Percentiles rank a stretch among this genome's conserved stretches.
These are phyloP conservation scores for Penicillium maclennaniae DNA, from an alignment of 495 filamentous ascomycete genomes.

Conservation along the genomic window DNA sequence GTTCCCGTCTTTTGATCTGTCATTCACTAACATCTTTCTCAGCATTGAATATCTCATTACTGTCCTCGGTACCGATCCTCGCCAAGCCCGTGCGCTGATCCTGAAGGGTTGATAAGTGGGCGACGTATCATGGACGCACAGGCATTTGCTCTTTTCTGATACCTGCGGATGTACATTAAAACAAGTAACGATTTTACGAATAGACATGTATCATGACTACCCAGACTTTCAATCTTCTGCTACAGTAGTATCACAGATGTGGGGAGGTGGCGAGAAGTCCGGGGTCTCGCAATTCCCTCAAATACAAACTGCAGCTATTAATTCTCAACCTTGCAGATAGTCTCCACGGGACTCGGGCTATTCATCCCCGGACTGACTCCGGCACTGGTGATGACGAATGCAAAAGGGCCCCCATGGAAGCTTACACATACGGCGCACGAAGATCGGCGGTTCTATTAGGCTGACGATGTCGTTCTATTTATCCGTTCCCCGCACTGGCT, in stretches of 20 bases:
- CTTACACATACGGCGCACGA: neutral
- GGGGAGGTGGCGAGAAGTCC: neutral
- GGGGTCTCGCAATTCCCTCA: neutral
- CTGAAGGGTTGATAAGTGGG: slow-evolving; percentile 18
- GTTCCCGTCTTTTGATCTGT: neutral
- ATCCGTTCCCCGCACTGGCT: slow-evolving; percentile 14
- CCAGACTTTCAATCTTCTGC: slow-evolving; percentile 4
- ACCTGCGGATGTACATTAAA: slow-evolving; percentile 24
- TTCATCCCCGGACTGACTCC: slow-evolving; percentile 1
- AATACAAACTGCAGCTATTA: neutral
- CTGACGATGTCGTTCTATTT: neutral
- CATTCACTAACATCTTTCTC: slow-evolving; percentile 1
- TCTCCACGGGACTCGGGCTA: neutral
- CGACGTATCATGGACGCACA: slow-evolving; percentile 3
- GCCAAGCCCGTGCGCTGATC: slow-evolving; percentile 44
- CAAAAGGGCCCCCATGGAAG: neutral
- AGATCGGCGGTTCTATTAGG: slow-evolving; percentile 12
- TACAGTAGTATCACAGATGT: slow-evolving; percentile 6
- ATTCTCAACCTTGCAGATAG: neutral
- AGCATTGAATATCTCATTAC: slow-evolving; percentile 54
- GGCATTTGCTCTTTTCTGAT: slow-evolving; percentile 7
- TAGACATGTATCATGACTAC: slow-evolving; percentile 43
- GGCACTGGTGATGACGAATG: neutral
- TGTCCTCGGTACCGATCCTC: slow-evolving; percentile 45
- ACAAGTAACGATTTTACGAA: slow-evolving; percentile 47